Evolutionary conservation across 257 asterid species (phyloP).

Genomic region (Solanum pinnatisectum): DNA sequence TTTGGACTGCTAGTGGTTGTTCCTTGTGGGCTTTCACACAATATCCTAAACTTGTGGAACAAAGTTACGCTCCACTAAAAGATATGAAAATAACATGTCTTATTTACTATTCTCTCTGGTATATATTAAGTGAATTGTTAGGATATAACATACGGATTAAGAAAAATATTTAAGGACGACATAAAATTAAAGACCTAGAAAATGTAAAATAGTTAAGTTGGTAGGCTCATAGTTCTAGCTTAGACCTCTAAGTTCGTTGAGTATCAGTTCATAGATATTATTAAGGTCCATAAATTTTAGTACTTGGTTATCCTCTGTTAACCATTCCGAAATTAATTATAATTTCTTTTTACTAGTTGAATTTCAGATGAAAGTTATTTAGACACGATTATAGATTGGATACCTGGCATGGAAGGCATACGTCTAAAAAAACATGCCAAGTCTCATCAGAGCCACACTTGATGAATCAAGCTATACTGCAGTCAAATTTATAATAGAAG

Average conservation of each 20-base stretch:
- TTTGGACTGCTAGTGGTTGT: conserved; percentile 18
- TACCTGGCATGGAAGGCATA: conserved; percentile 16
- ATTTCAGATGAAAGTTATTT: conserved; percentile 15
- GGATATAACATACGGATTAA: no score
- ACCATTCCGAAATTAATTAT: not conserved
- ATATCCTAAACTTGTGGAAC: conserved; percentile 3
- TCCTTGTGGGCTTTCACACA: conserved; percentile 5
- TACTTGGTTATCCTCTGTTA: not conserved
- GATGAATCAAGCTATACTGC: conserved; percentile 7
- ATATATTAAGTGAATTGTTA: no score
- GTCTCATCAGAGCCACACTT: conserved; percentile 9
- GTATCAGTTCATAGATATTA: not conserved
- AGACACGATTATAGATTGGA: conserved; percentile 20
- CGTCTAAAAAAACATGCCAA: conserved; percentile 18
- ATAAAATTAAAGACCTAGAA: no score
- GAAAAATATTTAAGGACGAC: no score
- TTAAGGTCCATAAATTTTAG: not conserved
- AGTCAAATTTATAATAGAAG: not conserved
- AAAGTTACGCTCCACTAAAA: conserved; percentile 11
- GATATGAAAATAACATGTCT: not conserved
- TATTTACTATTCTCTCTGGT: no score
- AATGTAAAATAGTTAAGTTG: not conserved
- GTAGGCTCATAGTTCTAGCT: no score
- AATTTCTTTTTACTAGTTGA: not conserved
- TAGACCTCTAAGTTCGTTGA: not conserved